Conservation (phyloP, 768 basidiomycete genomes). For the Mycena amicta region DNA sequence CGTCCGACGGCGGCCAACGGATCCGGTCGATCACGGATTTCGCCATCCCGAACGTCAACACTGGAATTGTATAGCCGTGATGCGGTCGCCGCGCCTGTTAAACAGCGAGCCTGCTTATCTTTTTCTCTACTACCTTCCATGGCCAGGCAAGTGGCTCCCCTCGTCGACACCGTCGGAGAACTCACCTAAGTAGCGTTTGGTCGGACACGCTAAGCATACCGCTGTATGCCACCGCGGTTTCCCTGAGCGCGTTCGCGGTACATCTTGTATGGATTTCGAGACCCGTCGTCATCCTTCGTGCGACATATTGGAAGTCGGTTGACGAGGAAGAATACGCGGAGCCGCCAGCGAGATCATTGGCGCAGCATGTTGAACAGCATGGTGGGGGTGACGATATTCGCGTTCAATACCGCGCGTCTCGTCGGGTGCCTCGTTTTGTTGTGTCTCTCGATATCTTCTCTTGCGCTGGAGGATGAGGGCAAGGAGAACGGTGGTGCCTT, state of each 20-base stretch:
- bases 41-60: too few relatives aligned
- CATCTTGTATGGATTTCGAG: not conserved
- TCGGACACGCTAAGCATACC: not conserved
- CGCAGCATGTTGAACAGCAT: slow-evolving; percentile 17
- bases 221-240: not conserved
- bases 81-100: too few relatives aligned
- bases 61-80: too few relatives aligned
- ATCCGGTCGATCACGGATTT: too few relatives aligned
- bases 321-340: not conserved
- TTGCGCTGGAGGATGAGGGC: slow-evolving; percentile 1
- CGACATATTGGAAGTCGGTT: not conserved
- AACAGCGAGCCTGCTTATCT: too few relatives aligned
- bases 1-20: too few relatives aligned
- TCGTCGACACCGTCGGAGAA: too few relatives aligned
- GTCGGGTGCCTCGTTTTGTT: slow-evolving; percentile 25
- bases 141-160: too few relatives aligned
- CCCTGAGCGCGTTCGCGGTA: not conserved
- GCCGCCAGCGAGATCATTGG: not conserved
- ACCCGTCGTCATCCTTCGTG: not conserved
- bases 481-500: not conserved
- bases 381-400: slow-evolving; percentile 28
- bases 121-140: too few relatives aligned
- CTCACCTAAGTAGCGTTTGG: not conserved
- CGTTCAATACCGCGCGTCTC: slow-evolving; percentile 25
- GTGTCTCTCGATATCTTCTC: slow-evolving; percentile 19